Conservation (phyloP, 2,329 filamentous ascomycete genomes). For the Microdochium nivale region DNA sequence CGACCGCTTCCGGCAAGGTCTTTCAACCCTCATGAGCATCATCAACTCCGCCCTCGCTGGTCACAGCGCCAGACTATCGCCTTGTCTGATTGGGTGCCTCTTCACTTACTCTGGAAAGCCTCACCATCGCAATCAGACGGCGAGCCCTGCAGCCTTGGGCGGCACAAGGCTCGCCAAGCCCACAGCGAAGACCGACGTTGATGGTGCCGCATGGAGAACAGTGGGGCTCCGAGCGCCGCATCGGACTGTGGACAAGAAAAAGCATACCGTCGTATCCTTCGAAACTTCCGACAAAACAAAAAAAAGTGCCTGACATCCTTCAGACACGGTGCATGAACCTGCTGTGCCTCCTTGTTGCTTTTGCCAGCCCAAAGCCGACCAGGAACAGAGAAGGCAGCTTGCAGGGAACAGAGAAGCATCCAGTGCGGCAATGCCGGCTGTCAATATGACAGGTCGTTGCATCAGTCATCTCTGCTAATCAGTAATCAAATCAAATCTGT, state of each 20-base stretch:
- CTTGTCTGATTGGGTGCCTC: not conserved
- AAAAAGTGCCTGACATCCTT: no score
- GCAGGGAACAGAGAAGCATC: not conserved
- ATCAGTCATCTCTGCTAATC: not conserved
- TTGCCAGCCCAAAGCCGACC: not conserved
- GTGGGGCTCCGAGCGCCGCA: no score
- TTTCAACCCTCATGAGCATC: not conserved
- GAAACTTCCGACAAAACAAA: no score
- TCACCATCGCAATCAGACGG: no score
- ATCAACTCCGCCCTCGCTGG: no score
- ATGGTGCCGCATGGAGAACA: no score
- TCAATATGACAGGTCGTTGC: not conserved
- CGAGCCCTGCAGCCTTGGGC: no score
- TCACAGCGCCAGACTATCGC: not conserved
- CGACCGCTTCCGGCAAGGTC: no score
- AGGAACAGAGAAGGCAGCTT: not conserved
- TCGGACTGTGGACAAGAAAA: no score
- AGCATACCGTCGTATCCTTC: no score
- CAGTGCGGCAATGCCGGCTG: not conserved
- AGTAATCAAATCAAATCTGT: not conserved
- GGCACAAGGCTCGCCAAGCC: no score
- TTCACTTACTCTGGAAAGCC: not conserved
- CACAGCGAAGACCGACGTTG: no score
- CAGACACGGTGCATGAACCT: not conserved
- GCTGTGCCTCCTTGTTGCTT: not conserved